Evolutionary conservation across 768 basidiomycete species (phyloP).

Genomic region (Clitopilus passeckerianus): DNA sequence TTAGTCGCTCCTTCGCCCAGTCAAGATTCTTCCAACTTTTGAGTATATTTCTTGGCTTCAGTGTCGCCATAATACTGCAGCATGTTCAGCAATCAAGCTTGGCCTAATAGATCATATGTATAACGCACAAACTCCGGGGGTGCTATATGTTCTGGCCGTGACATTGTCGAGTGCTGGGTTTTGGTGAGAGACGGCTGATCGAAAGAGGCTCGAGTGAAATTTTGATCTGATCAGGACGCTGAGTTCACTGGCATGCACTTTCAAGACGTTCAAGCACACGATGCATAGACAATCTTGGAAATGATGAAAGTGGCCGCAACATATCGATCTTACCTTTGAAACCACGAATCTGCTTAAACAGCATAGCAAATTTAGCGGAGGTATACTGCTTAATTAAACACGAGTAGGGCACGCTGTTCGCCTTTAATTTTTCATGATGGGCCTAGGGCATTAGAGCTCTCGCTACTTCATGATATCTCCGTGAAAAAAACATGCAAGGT

Average conservation of each 20-base stretch:
- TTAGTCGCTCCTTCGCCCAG: slow-evolving; percentile 2
- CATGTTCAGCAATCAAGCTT: slow-evolving; percentile 2
- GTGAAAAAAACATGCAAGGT: too few relatives aligned
- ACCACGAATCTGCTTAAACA: too few relatives aligned
- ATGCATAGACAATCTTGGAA: too few relatives aligned
- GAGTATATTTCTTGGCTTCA: slow-evolving; percentile 95
- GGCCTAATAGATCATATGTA: slow-evolving; percentile 1
- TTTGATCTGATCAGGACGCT: not conserved
- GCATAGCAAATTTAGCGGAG: too few relatives aligned
- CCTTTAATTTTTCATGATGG: too few relatives aligned
- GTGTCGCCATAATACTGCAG: slow-evolving; percentile 91
- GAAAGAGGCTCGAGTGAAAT: not conserved
- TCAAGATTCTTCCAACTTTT: slow-evolving; percentile 55
- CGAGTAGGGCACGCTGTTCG: too few relatives aligned
- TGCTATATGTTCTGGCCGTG: slow-evolving; percentile 81
- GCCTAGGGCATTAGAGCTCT: too few relatives aligned
- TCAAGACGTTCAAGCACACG: too few relatives aligned
- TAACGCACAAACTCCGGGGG: slow-evolving; percentile 84
- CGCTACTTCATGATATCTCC: too few relatives aligned
- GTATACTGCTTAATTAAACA: too few relatives aligned
- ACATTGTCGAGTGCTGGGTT: slow-evolving; percentile 43
- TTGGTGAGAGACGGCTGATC: not conserved
- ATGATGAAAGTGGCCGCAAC: too few relatives aligned
- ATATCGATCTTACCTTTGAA: too few relatives aligned
- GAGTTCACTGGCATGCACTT: not conserved